A percentile compares a stretch with the other conserved stretches of the same genome.
phyloP scores from a whole-genome alignment of 2,329 filamentous ascomycete genomes.

The Apiospora kogelbergensis region DNA sequence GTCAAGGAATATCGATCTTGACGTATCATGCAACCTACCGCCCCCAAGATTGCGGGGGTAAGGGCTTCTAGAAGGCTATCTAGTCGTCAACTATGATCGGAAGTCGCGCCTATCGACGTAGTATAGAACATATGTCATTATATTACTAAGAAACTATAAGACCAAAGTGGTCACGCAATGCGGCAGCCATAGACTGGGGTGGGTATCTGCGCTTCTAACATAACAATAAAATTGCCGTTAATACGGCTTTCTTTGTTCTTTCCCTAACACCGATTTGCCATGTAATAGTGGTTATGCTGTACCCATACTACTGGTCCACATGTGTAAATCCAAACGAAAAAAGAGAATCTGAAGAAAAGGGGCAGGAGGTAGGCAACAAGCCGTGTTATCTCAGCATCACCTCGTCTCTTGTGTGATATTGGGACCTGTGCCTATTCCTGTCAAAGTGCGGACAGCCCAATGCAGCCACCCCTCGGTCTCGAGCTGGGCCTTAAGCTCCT shows the following conservation, averaged over 20 bases:
- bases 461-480: conserved; percentile 64
- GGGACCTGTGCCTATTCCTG: conserved; percentile 59
- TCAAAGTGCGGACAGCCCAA: conserved; percentile 63
- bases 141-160: conserved; percentile 5
- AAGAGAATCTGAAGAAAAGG: background rate
- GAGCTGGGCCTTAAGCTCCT: conserved; percentile 61
- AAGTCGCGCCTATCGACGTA: background rate
- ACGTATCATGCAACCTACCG: background rate
- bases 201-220: conserved; percentile 4
- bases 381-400: background rate
- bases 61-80: background rate
- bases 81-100: background rate
- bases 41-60: background rate
- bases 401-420: conserved; percentile 44
- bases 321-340: background rate
- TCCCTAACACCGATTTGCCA: conserved; percentile 4
- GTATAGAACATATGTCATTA: background rate
- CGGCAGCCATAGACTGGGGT: background rate
- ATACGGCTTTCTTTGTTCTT: background rate
- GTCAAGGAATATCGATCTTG: background rate
- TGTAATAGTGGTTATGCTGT: background rate
- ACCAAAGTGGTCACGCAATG: background rate
- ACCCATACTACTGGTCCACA: background rate
- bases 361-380: background rate
- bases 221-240: background rate